Evolutionary conservation across 345 rosid genomes (phyloP), one percentile per base, ranked within the genome.

Genomic region (Brassica cretica): DNA sequence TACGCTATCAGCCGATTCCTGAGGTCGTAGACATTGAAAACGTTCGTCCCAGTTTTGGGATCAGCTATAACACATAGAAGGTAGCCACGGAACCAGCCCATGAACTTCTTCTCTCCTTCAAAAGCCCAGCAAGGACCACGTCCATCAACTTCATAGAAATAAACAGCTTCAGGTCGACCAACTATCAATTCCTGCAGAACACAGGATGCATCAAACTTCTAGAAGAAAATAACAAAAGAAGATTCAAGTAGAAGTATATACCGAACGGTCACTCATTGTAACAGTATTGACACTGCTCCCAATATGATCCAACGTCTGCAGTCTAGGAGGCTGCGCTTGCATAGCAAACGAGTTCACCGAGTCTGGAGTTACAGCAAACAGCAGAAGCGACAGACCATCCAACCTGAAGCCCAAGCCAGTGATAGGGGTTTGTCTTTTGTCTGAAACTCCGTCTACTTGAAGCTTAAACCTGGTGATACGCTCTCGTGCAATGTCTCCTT

Each of bases 81-180:
- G 76, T 95, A 93, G 65, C 99, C 98, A 64, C 99, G 93, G 73
- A 91, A 93, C 99, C 99, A 95, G 12, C 99, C 98, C 37, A 93
- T 67, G 63, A 90, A 86, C 70, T 87, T 91, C 86, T 93, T 95
- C 88, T 95, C 97, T 62, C 99, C 99, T 80, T 93, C 98, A 82
- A 95, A 95, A 65, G 98, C 99, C 99, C 98, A 91, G 81, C 99
- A 95, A 32, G 99, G 99, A 81, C 98, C 99, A 30, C 98, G 97
- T 8, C 99, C 99, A 84, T 95, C 99, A 80, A 93, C 88, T 78
- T 95, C 98, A 41, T 91, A 95, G 83, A 95, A 93, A 68, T 89
- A 95, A 49, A 95, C 97, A 73, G 99, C 99, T 85, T 95, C 99
- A 29, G 94, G 92, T 61, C 94, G 87, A 66, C 99, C 99, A 80